phyloP scores from a whole-genome alignment of 192 early-diverging fungal genomes.

The Backusella mclennaniae region DNA sequence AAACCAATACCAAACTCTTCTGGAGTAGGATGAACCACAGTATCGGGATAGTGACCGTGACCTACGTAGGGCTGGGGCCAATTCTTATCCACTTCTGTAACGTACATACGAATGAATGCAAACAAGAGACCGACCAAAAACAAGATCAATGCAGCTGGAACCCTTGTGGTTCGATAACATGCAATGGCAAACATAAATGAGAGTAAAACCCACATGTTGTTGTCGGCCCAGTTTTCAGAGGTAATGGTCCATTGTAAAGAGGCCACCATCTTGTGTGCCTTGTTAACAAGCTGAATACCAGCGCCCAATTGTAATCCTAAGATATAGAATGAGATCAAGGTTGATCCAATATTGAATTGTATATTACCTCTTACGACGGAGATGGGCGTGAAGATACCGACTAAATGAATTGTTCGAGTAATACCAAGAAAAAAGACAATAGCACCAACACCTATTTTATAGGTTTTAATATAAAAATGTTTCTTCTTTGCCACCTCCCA shows the following conservation, averaged over 20 bases:
- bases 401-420: constrained; percentile 65
- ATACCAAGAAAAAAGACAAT: constrained; percentile 64
- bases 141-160: constrained; percentile 69
- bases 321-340: not conserved
- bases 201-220: constrained; percentile 69
- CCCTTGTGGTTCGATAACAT: constrained; percentile 57
- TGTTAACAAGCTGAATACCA: constrained; percentile 65
- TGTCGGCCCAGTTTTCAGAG: constrained; percentile 63
- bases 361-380: constrained; percentile 61
- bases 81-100: constrained; percentile 15
- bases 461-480: too few relatives aligned
- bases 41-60: constrained; percentile 57
- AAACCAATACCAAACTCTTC: constrained; percentile 72
- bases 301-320: constrained; percentile 71
- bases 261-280: constrained; percentile 61
- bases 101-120: constrained; percentile 56
- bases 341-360: too few relatives aligned
- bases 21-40: constrained; percentile 55
- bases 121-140: constrained; percentile 70
- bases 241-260: constrained; percentile 54
- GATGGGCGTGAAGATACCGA: constrained; percentile 68
- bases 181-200: constrained; percentile 66
- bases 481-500: too few relatives aligned
- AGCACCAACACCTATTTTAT: constrained; percentile 46
- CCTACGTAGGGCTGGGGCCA: constrained; percentile 34